These are phyloP conservation scores for Russula compacta DNA, from an alignment of 768 basidiomycete genomes.

Conservation along the genomic window DNA sequence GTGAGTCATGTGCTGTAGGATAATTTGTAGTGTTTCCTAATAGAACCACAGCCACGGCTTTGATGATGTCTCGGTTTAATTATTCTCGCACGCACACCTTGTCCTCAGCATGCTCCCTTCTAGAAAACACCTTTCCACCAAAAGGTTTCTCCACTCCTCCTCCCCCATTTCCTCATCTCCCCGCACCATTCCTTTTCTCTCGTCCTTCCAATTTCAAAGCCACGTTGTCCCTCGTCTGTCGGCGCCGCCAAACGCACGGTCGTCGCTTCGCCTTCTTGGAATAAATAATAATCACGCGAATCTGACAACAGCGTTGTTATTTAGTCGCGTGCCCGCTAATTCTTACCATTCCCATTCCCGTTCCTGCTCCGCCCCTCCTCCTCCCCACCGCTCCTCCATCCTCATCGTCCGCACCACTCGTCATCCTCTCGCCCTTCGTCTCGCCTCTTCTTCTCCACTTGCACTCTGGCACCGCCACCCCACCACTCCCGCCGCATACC, in stretches of 20 bases:
- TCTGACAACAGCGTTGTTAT: background rate
- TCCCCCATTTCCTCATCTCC: background rate
- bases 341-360: background rate
- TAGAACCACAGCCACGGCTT: background rate
- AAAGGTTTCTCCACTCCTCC: background rate
- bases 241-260: background rate
- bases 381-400: background rate
- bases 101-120: background rate
- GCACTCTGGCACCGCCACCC: background rate
- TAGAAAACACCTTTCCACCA: background rate
- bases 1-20: conserved; percentile 15
- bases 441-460: background rate
- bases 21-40: background rate
- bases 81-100: too few species aligned
- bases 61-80: too few species aligned
- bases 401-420: background rate
- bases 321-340: conserved; percentile 7
- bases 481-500: background rate
- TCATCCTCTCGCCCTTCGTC: background rate
- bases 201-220: background rate
- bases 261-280: background rate
- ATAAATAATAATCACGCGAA: conserved; percentile 1
- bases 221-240: background rate
- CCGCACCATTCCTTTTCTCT: background rate
- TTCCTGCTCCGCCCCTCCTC: background rate